phyloP scores from a whole-genome alignment of 768 basidiomycete genomes.

The Suillus spraguei region DNA sequence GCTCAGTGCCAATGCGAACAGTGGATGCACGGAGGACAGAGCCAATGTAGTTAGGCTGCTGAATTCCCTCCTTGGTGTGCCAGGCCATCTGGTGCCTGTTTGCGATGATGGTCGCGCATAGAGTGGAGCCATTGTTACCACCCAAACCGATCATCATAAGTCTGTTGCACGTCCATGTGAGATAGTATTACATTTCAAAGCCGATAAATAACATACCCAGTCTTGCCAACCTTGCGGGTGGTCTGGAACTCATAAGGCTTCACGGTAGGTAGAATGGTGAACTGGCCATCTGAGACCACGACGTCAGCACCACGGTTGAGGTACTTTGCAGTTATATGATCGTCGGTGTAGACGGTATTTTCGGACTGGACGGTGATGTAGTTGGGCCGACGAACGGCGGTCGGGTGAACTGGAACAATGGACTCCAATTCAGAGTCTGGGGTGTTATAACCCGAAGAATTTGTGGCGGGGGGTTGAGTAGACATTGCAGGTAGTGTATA shows the following conservation, averaged over 20 bases:
- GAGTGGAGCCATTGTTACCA: conserved; percentile 96
- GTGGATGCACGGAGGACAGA: conserved; percentile 96
- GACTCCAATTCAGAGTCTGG: conserved; percentile 75
- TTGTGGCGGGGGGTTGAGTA: conserved; percentile 40
- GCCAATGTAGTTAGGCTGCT: conserved; percentile 97
- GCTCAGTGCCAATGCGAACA: conserved; percentile 85
- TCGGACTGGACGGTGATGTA: conserved; percentile 81
- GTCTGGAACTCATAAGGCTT: conserved; percentile 92
- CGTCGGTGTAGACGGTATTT: conserved; percentile 79
- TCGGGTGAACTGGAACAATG: conserved; percentile 77
- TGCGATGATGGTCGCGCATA: conserved; percentile 93
- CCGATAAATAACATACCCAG: conserved; percentile 66
- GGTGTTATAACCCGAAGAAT: conserved; percentile 70
- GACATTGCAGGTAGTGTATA: conserved; percentile 46
- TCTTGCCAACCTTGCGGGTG: conserved; percentile 80
- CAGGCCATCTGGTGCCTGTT: conserved; percentile 94
- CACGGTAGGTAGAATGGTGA: conserved; percentile 76
- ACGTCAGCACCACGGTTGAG: conserved; percentile 78
- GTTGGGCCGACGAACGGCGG: conserved; percentile 76
- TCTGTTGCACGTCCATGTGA: conserved; percentile 41
- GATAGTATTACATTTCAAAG: conserved; percentile 15
- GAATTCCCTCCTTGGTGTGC: conserved; percentile 90
- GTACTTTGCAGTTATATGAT: conserved; percentile 83
- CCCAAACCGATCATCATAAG: conserved; percentile 97
- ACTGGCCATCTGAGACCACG: conserved; percentile 69